Conservation (phyloP, 257 asterid species). For the Sherardia arvensis region DNA sequence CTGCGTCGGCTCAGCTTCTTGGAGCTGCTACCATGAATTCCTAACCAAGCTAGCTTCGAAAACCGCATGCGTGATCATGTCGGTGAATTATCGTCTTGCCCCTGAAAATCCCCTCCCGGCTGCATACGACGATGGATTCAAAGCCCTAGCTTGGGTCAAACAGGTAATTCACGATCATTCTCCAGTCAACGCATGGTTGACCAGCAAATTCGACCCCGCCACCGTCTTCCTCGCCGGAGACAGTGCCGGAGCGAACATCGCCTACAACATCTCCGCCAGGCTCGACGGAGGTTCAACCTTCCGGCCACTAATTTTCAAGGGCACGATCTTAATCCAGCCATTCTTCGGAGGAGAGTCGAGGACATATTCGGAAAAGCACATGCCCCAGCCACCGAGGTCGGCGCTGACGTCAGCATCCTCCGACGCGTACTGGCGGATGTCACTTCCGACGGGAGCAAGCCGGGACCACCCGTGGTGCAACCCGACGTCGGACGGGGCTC, state of each 20-base stretch:
- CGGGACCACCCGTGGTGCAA: constrained; percentile 86
- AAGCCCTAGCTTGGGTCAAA: constrained; percentile 40
- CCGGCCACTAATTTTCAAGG: constrained; percentile 29
- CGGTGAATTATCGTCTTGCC: constrained; percentile 66
- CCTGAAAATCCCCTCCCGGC: constrained; percentile 87
- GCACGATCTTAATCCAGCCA: constrained; percentile 60
- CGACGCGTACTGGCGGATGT: constrained; percentile 68
- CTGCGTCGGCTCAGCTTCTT: constrained; percentile 76
- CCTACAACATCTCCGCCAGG: constrained; percentile 37
- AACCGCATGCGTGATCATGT: constrained; percentile 43
- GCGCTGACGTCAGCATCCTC: constrained; percentile 52
- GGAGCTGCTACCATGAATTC: constrained; percentile 78
- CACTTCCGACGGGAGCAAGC: constrained; percentile 51
- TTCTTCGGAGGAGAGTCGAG: constrained; percentile 77
- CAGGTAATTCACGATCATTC: constrained; percentile 24
- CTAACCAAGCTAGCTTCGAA: constrained; percentile 43
- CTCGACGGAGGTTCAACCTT: neutral
- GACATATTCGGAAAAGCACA: constrained; percentile 49
- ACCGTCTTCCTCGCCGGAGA: constrained; percentile 53
- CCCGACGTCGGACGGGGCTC: constrained; percentile 21
- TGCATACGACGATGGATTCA: constrained; percentile 72
- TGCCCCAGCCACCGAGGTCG: constrained; percentile 44
- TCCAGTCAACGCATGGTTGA: constrained; percentile 30
- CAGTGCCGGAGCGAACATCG: constrained; percentile 87
- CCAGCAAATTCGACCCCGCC: constrained; percentile 33